Evolutionary conservation across 805 yeast genomes (phyloP).

Genomic region (Priceomyces medius): DNA sequence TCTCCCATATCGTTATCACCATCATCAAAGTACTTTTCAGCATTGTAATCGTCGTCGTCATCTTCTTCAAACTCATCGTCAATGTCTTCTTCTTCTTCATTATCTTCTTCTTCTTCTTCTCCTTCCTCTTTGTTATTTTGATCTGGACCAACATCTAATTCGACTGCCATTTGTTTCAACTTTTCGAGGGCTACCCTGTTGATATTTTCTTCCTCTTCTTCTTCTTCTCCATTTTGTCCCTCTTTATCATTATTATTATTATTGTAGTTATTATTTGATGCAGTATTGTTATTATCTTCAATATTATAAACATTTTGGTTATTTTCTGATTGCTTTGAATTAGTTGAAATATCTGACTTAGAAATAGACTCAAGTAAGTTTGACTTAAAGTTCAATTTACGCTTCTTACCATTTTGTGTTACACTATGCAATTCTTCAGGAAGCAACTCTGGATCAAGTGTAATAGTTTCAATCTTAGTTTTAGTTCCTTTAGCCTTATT

Average conservation of each 20-base stretch:
- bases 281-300: too few relatives aligned
- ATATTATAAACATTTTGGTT: too few relatives aligned
- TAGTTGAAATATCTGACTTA: neutral
- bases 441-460: conserved; percentile 65
- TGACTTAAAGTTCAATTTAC: conserved; percentile 13
- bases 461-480: conserved; percentile 73
- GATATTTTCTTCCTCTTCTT: conserved; percentile 31
- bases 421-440: conserved; percentile 75
- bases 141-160: conserved; percentile 39
- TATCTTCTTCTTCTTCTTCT: conserved; percentile 35
- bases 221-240: neutral
- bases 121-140: conserved; percentile 27
- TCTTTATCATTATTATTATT: too few relatives aligned
- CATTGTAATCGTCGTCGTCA: conserved; percentile 77
- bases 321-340: neutral
- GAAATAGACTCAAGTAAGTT: neutral
- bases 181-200: conserved; percentile 42
- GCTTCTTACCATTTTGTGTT: conserved; percentile 61
- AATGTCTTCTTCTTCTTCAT: conserved; percentile 50
- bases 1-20: conserved; percentile 61
- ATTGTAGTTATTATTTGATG: too few relatives aligned
- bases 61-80: conserved; percentile 73
- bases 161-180: conserved; percentile 45
- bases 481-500: conserved; percentile 68
- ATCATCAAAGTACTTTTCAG: conserved; percentile 74